phyloP scores from a whole-genome alignment of 1,284 basidiomycete species.

The Ganoderma resinaceum region DNA sequence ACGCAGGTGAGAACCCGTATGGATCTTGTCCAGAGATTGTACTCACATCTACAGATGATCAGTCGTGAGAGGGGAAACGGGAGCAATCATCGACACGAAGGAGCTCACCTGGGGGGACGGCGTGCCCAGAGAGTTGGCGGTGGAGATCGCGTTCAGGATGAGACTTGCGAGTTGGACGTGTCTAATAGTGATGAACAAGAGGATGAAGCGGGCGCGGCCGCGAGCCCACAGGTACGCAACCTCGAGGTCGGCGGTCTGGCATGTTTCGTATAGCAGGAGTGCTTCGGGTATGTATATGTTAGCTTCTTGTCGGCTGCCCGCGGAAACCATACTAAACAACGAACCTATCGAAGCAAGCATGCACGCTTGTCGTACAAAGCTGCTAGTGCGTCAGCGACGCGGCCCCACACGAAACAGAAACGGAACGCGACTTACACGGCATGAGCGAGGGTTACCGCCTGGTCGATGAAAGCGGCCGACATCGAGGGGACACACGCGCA shows the following conservation, averaged over 20 bases:
- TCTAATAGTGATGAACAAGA: not conserved
- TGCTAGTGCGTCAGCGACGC: not conserved
- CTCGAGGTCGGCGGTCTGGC: not conserved
- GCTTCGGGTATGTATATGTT: not conserved
- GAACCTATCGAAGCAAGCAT: not conserved
- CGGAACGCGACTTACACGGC: not conserved
- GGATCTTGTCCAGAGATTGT: too few relatives aligned
- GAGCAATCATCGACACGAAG: not conserved
- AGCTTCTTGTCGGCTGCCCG: not conserved
- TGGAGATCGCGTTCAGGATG: not conserved
- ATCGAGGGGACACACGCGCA: not conserved
- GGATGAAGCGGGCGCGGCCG: not conserved
- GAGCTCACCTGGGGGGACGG: not conserved
- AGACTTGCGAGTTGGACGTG: slow-evolving; percentile 9
- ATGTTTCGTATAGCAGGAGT: not conserved
- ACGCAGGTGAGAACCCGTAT: not conserved
- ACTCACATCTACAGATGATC: not conserved
- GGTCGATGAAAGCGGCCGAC: not conserved
- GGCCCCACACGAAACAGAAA: not conserved
- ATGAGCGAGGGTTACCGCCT: not conserved
- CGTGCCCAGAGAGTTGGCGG: not conserved
- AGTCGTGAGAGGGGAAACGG: not conserved
- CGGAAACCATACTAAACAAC: not conserved
- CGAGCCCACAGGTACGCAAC: not conserved
- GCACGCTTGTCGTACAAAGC: not conserved